phyloP scores from a whole-genome alignment of 2,329 filamentous ascomycete species.

The Colletotrichum sp. region DNA sequence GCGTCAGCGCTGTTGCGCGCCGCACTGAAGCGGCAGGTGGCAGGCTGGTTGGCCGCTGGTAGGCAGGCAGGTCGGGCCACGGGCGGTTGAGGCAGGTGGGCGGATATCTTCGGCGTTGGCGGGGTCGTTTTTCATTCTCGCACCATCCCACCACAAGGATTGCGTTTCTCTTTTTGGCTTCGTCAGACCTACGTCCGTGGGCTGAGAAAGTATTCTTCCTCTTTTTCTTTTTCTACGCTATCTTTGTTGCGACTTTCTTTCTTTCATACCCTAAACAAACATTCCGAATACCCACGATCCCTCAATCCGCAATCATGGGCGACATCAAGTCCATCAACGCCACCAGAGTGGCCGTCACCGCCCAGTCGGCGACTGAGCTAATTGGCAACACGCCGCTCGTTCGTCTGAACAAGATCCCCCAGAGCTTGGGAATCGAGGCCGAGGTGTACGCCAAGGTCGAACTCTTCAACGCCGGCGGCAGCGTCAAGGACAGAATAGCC shows the following conservation, averaged over 20 bases:
- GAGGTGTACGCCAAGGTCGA: constrained; percentile 92
- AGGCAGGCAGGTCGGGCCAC: not conserved
- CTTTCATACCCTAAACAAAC: not conserved
- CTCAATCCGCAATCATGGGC: constrained; percentile 15
- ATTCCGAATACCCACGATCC: not conserved
- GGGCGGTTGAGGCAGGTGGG: not conserved
- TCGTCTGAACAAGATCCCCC: constrained; percentile 88
- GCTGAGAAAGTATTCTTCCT: not conserved
- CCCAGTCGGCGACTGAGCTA: constrained; percentile 76
- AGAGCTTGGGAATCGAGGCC: constrained; percentile 86
- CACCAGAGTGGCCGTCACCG: constrained; percentile 35
- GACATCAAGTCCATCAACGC: constrained; percentile 20
- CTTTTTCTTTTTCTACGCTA: not conserved
- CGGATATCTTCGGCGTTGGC: constrained; percentile 23
- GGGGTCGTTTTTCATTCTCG: constrained; percentile 17
- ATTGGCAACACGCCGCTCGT: constrained; percentile 98
- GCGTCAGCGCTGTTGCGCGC: not conserved
- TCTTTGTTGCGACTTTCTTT: not conserved
- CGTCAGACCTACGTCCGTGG: not conserved
- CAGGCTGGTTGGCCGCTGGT: not conserved
- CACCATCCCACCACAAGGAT: constrained; percentile 18
- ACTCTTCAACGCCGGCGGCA: constrained; percentile 92
- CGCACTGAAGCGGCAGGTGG: not conserved
- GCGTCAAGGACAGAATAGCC: constrained; percentile 94
- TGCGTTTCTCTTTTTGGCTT: constrained; percentile 14